Evolutionary conservation across 1,139 yeast species (phyloP), one percentile per base, ranked within the genome.

Genomic region (Pichia sp.): DNA sequence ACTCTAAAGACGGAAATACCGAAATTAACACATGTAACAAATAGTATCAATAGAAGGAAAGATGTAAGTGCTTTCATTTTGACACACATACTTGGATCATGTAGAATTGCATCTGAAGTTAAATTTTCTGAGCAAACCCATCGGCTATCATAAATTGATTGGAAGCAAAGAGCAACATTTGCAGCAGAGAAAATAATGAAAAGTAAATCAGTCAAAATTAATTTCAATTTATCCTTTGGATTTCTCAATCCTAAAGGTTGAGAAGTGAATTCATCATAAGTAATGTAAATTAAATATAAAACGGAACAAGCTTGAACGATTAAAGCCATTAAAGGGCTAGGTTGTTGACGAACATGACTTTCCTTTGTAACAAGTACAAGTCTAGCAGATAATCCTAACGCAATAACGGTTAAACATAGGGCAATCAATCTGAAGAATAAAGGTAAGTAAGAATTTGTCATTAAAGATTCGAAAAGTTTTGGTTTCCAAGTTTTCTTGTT

Each of bases 131-230:
- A 50, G 60, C 96, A 89, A 7, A 85, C 89, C 96, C 96, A 89
- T 51, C 78, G 72, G 37, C 71, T 70, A 58, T 86, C 96, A 58
- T 68, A 84, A 41, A 89, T 67, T 1, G 96, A 81, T 58, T 86
- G 82, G 63, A 88, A 88, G 2, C 96, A 77, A 38, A 91, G 69
- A 7, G 96, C 78, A 45, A 89, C 63, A 58, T 88, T 89, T 2
- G 96, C 96, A 38, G 94, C 78, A n/a, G 89, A 79, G 56, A 89
- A 84, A n/a, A 91, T 86, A 49, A 91, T 85, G 61, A 91, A 86
- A 28, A 89, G 64, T 38, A 89, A 67, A 57, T 91, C 98, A 49
- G 86, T 67, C 71, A 88, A 68, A 42, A 76, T 70, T 44, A 88
- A 71, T 54, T 86, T 71, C 71, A 89, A 74, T 56, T 89, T 89